Base-by-base conservation (phyloP, 371 early-diverging fungal species). In the Actinomucor elegans region DNA sequence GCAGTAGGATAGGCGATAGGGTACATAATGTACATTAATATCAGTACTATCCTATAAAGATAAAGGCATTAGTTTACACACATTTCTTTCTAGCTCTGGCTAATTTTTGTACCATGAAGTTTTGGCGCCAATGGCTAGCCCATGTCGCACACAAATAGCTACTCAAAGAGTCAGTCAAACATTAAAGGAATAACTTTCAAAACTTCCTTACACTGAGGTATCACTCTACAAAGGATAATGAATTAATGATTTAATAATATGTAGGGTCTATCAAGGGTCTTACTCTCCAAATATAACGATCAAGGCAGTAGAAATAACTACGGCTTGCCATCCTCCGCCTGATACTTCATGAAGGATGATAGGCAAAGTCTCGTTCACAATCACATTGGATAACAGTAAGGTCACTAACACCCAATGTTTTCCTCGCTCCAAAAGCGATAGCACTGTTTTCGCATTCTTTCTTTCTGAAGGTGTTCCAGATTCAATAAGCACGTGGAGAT, bases 261-360 rank as follows among this genome's bases (percentile, higher is more conserved):
- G 17, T 1, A 44, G 3, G 17, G 14, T 29, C 38, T 44, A n/a
- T 17, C 7, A 20, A 14, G 1, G 10, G 14, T 77, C 84, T 72
- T 77, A 87, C 87, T 96, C 97, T 55, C 96, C 96, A 76, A 97
- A 96, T 15, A 96, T 69, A 35, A 96, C 91, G 57, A 97, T 89
- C 34, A 93, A 64, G 0, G 79, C 87, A 2, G 94, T 94, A 2
- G 96, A 96, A 7, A 87, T 80, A 4, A 96, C 65, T 42, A 98
- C 85, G 2, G 98, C 98, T 47, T 86, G 80, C 43, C 93, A 86
- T 26, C 89, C 88, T 42, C 91, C 90, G 34, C 87, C 87, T 9
- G 87, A 67, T 1, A 91, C 75, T 9, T 77, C 77, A 57, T 94
- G 91, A 44, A 94, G 75, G 52, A 98, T 80, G 35, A 97, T 92